Evolutionary conservation across 176 grass and related monocot species (phyloP).

Genomic region (Tillandsia leiboldiana): DNA sequence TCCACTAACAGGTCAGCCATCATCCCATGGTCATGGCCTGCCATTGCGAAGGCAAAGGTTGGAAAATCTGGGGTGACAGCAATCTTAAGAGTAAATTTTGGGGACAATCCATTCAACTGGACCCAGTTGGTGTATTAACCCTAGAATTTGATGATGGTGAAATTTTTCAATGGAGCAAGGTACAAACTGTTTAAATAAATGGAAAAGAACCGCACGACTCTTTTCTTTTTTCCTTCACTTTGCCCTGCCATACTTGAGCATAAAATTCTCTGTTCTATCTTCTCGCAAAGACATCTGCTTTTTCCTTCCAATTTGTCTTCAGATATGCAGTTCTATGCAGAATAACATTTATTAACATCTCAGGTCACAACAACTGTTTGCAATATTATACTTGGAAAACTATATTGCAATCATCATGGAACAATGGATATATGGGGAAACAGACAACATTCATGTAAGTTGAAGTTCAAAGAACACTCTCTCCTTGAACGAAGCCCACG

Average conservation of each 20-base stretch:
- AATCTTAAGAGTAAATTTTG: slow-evolving; percentile 47
- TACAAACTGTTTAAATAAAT: slow-evolving; percentile 11
- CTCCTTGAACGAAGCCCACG: slow-evolving; percentile 41
- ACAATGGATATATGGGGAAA: slow-evolving; percentile 47
- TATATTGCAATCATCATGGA: slow-evolving; percentile 56
- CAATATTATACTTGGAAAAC: slow-evolving; percentile 43
- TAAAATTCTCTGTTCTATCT: background rate
- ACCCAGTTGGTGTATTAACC: slow-evolving; percentile 45
- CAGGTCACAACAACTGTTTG: slow-evolving; percentile 52
- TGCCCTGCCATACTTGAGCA: background rate
- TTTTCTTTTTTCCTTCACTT: background rate
- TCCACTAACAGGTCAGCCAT: slow-evolving; percentile 37
- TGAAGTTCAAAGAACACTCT: slow-evolving; percentile 45
- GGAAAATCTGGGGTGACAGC: slow-evolving; percentile 62
- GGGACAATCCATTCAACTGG: slow-evolving; percentile 53
- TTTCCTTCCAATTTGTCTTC: background rate
- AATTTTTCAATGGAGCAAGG: slow-evolving; percentile 56
- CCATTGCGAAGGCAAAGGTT: slow-evolving; percentile 54
- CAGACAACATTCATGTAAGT: slow-evolving; percentile 34
- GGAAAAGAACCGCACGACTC: background rate
- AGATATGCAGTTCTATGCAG: background rate
- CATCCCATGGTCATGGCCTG: slow-evolving; percentile 52
- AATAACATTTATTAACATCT: background rate
- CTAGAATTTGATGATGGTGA: slow-evolving; percentile 56
- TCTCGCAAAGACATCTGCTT: background rate